Percentiles rank a stretch among this genome's conserved stretches.
phyloP scores from a whole-genome alignment of 176 grass and related monocot species.

The Pharus latifolius region DNA sequence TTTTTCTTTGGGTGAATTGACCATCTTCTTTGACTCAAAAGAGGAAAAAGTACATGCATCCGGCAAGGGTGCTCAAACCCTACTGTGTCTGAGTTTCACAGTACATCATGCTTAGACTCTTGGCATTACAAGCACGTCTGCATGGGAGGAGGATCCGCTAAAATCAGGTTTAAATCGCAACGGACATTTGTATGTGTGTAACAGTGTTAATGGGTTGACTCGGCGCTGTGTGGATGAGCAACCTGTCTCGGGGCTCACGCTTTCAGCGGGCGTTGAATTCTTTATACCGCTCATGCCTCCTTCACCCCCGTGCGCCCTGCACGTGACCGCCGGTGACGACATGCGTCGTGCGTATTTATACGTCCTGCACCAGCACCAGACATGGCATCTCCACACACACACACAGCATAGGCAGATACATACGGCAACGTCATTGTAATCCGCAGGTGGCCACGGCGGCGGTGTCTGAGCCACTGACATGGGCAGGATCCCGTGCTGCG shows the following conservation, averaged over 20 bases:
- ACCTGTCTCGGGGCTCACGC: slow-evolving; percentile 84
- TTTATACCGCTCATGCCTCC: slow-evolving; percentile 76
- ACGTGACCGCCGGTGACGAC: background rate
- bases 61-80: too few species aligned
- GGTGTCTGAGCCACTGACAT: slow-evolving; percentile 30
- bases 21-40: background rate
- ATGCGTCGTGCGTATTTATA: slow-evolving; percentile 29
- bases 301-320: slow-evolving; percentile 30
- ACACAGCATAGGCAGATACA: background rate
- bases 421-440: too few species aligned
- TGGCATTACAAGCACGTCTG: too few species aligned
- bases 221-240: slow-evolving; percentile 66
- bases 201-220: too few species aligned
- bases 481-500: slow-evolving; percentile 91
- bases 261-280: slow-evolving; percentile 88
- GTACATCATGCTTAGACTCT: too few species aligned
- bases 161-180: too few species aligned
- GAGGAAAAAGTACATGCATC: background rate
- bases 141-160: too few species aligned
- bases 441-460: too few species aligned
- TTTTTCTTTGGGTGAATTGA: background rate
- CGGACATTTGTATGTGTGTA: too few species aligned
- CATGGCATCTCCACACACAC: background rate
- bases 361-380: background rate
- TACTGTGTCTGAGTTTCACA: too few species aligned